Base-by-base conservation (phyloP, 495 filamentous ascomycete species). In the Ascodesmis nigricans region DNA sequence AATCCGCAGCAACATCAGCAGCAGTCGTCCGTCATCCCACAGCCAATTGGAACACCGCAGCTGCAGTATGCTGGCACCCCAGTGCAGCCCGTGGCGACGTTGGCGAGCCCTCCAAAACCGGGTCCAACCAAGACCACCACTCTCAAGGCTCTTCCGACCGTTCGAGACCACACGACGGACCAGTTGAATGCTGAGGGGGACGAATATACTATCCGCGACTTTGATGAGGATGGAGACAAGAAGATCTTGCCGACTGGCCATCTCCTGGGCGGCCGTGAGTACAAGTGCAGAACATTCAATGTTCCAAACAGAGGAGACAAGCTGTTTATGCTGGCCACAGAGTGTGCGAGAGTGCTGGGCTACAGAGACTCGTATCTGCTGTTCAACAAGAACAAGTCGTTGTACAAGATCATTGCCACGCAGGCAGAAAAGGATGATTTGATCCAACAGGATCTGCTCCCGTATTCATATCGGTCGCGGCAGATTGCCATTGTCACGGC, bases 401-500 rank as follows among this genome's bases (percentile, higher is more conserved):
- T 99, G 13, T 84, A 71, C 64, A 99, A 95, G 60, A 99, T 99
- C 47, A 99, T 99, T 45, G 87, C 90, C 17, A 83, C 73, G 11
- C 87, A 99, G 56, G 58, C 73, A 3, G 87, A 99, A 55, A 99
- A 95, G 59, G 87, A 95, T 47, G 81, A 95, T 53, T 59, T 99
- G 4, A 93, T 99, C 22, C 62, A 72, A 36, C 81, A 95, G 55
- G 87, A 93, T 47, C 82, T 95, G 34, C 58, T 99, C 19, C 90
- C 90, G 0, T 99, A 95, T 56, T 95, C 87, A 15, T 99, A 99
- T 48, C 70, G 90, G 14, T 99, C 87, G 4, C 75, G 87, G 25
- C 87, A 99, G 56, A 99, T 95, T 39, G 90, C 87, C 17, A 95
- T 99, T 38, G 87, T 99, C 19, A 93, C 87, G 2, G 87, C 87